phyloP scores from a whole-genome alignment of 2,329 filamentous ascomycete species.

The Penicillium occitanis region DNA sequence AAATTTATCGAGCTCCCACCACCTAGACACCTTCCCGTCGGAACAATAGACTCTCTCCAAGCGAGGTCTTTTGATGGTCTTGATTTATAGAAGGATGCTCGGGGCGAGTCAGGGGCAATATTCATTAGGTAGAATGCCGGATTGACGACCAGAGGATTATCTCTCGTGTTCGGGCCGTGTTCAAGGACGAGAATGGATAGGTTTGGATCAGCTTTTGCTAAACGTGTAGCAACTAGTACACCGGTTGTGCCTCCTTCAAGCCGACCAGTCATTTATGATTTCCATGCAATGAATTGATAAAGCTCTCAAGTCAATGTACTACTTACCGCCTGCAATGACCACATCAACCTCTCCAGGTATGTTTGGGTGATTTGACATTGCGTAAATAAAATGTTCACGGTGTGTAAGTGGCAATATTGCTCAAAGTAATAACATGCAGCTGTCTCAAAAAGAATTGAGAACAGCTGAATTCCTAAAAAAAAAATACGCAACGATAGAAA shows the following conservation, averaged over 20 bases:
- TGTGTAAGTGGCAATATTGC: not conserved
- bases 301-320: not conserved
- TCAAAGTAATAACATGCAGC: not conserved
- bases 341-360: slow-evolving; percentile 11
- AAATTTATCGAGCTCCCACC: slow-evolving; percentile 63
- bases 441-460: not conserved
- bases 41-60: slow-evolving; percentile 37
- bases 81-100: slow-evolving; percentile 54
- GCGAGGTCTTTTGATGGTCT: slow-evolving; percentile 41
- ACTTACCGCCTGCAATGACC: slow-evolving; percentile 14
- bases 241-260: slow-evolving; percentile 49
- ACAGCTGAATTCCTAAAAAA: not conserved
- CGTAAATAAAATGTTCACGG: not conserved
- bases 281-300: not conserved
- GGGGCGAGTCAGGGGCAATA: slow-evolving; percentile 51
- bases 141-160: slow-evolving; percentile 52
- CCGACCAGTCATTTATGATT: not conserved
- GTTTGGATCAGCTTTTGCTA: slow-evolving; percentile 52
- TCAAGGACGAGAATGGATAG: slow-evolving; percentile 57
- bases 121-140: slow-evolving; percentile 54
- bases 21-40: slow-evolving; percentile 56
- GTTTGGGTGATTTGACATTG: not conserved
- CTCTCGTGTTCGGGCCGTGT: slow-evolving; percentile 54
- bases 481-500: not conserved
- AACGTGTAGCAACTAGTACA: slow-evolving; percentile 51